Evolutionary conservation across 257 asterid species (phyloP).

Genomic region (Solanum peruvianum): DNA sequence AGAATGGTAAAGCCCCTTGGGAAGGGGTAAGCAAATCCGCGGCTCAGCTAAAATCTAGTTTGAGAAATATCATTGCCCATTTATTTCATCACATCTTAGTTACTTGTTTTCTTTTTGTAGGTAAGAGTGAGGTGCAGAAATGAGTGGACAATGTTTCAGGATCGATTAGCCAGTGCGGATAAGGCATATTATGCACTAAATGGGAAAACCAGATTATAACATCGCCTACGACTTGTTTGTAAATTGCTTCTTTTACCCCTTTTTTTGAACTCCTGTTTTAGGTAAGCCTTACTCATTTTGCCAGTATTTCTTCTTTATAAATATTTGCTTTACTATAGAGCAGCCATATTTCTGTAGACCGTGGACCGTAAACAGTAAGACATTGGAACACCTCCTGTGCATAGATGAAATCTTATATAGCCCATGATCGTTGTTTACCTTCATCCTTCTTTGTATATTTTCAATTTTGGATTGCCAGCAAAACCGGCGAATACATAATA

Average conservation of each 20-base stretch:
- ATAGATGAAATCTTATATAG: background rate
- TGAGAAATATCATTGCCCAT: background rate
- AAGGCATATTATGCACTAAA: slow-evolving; percentile 8
- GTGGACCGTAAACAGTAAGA: background rate
- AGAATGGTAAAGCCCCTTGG: slow-evolving; percentile 13
- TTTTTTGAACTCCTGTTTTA: background rate
- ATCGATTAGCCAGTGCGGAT: slow-evolving; percentile 13
- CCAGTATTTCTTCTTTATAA: background rate
- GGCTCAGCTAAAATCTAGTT: background rate
- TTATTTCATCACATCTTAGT: background rate
- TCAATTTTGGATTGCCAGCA: background rate
- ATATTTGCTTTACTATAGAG: background rate
- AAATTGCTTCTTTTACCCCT: background rate
- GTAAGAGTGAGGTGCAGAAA: slow-evolving; percentile 16
- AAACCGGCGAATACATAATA: background rate
- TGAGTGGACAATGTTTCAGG: slow-evolving; percentile 19
- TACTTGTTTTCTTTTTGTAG: background rate
- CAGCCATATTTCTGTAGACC: background rate
- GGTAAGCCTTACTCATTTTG: background rate
- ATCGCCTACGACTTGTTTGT: background rate
- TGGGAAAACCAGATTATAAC: background rate
- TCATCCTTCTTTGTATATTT: background rate
- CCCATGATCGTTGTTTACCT: background rate
- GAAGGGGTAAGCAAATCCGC: slow-evolving; percentile 6
- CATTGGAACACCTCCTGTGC: background rate